Evolutionary conservation across 345 rosid genomes (phyloP), one percentile per base, ranked within the genome.

Genomic region (Psidium friedrichsthalianum): DNA sequence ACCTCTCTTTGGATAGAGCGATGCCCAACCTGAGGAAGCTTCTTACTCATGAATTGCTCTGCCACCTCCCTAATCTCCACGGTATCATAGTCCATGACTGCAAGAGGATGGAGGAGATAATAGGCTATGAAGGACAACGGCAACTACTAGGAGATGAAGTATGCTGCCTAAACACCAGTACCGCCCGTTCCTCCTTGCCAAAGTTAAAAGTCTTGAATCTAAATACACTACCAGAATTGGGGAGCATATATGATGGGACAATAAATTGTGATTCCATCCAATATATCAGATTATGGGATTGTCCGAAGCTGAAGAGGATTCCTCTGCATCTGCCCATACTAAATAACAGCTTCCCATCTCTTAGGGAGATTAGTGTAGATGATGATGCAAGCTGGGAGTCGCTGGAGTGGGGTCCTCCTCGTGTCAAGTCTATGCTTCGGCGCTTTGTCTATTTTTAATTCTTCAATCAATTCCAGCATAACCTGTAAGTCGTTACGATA

Each of bases 291-390:
- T 82, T 85, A 40, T 0, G 0, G 2, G 1, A 64, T 4, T 89
- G 91, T 84, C 82, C 69, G 3, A 57, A 83, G 81, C 84, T 89
- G 24, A 81, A 84, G 74, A 56, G 76, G 76, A 64, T 64, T 29
- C 22, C 76, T 64, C 2, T 64, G 76, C 76, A 64, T 64, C 76
- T 64, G 76, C 76, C 42, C 76, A 64, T 29, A 29, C 76, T 15
- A 64, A 29, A 64, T 29, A 64, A 64, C 44, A 29, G 76, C 42
- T 64, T 64, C 1, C 76, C 22, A 29, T 29, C 76, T 29, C 42
- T 64, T 64, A 64, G 42, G 42, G 76, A 64, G 76, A 64, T 64
- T 15, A 9, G 40, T 15, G 76, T 64, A 64, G 76, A 64, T 64
- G 76, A 64, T 29, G 76, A 64, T 40, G 76, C 76, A 64, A 64